Percentiles rank a stretch among this genome's conserved stretches.
These are phyloP conservation scores for Candida vaughaniae DNA, from an alignment of 805 yeast genomes.

Conservation along the genomic window DNA sequence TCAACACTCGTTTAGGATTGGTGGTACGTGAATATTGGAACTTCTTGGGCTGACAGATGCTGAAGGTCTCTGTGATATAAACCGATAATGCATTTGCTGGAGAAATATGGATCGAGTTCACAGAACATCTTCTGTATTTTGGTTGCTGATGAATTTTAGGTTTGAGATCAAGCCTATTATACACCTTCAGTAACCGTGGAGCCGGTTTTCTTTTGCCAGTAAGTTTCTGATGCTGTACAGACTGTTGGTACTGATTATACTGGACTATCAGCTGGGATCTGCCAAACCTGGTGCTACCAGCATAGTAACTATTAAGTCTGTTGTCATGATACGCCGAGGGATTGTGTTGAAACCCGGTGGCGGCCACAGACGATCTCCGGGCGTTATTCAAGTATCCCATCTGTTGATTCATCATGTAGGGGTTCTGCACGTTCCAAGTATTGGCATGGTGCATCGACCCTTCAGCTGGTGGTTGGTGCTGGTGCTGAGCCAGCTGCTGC, in stretches of 20 bases:
- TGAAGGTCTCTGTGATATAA: slow-evolving; percentile 74
- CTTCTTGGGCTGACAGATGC: slow-evolving; percentile 73
- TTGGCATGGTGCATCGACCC: not conserved
- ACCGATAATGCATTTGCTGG: slow-evolving; percentile 81
- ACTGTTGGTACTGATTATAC: slow-evolving; percentile 33
- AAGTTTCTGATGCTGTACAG: slow-evolving; percentile 21
- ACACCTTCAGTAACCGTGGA: slow-evolving; percentile 50
- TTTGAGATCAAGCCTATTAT: slow-evolving; percentile 49
- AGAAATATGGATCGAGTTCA: slow-evolving; percentile 62
- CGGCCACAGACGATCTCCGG: slow-evolving; percentile 15
- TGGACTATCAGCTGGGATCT: slow-evolving; percentile 34
- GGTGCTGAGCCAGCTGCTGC: too few relatives aligned
- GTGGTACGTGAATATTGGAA: slow-evolving; percentile 80
- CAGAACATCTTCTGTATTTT: slow-evolving; percentile 67
- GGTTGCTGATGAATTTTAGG: slow-evolving; percentile 65
- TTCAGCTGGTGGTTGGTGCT: slow-evolving; percentile 1
- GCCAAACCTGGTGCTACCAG: not conserved
- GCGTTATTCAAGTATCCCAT: slow-evolving; percentile 5
- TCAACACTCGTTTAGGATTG: slow-evolving; percentile 88
- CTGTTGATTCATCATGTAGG: slow-evolving; percentile 1
- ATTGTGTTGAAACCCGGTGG: slow-evolving; percentile 9
- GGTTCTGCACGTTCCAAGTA: too few relatives aligned
- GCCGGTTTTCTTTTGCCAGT: slow-evolving; percentile 28
- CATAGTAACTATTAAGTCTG: slow-evolving; percentile 2
- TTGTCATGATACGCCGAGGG: slow-evolving; percentile 2